These are phyloP conservation scores for Moniliophthora roreri DNA, from an alignment of 1,284 basidiomycete genomes.

Conservation along the genomic window DNA sequence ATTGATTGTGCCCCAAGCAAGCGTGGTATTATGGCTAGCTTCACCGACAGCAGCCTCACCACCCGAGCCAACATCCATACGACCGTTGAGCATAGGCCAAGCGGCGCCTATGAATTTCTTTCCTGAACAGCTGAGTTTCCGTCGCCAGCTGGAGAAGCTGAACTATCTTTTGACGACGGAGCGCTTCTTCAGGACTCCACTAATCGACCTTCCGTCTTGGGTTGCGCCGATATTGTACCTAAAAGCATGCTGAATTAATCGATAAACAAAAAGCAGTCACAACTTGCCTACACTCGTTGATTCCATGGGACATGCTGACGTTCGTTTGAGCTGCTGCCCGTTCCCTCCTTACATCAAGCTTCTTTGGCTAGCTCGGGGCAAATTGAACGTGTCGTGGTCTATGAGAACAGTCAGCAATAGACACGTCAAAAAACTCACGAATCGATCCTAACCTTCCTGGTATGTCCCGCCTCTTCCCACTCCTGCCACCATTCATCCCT, in stretches of 20 bases:
- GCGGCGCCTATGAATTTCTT: too few relatives aligned
- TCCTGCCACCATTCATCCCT: constrained; percentile 59
- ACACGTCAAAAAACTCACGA: constrained; percentile 35
- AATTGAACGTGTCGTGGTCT: constrained; percentile 46
- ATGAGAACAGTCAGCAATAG: constrained; percentile 22
- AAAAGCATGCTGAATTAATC: constrained; percentile 9
- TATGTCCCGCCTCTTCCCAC: constrained; percentile 59
- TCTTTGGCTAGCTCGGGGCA: constrained; percentile 53
- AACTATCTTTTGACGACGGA: too few relatives aligned
- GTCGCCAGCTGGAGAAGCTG: too few relatives aligned
- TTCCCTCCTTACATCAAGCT: constrained; percentile 52
- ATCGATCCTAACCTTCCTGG: constrained; percentile 32
- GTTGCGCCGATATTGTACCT: constrained; percentile 52
- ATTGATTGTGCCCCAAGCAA: too few relatives aligned
- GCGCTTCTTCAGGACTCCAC: too few relatives aligned
- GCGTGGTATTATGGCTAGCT: neutral
- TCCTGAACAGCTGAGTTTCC: too few relatives aligned
- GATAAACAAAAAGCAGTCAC: neutral
- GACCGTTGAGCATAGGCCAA: too few relatives aligned
- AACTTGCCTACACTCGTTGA: constrained; percentile 33
- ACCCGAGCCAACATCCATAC: too few relatives aligned
- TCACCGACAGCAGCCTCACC: neutral
- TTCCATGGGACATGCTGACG: constrained; percentile 58
- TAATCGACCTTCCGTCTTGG: constrained; percentile 26
- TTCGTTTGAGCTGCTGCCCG: constrained; percentile 47